These are phyloP conservation scores for Ascochyta lentis DNA, from an alignment of 2,329 filamentous ascomycete genomes.

Conservation along the genomic window DNA sequence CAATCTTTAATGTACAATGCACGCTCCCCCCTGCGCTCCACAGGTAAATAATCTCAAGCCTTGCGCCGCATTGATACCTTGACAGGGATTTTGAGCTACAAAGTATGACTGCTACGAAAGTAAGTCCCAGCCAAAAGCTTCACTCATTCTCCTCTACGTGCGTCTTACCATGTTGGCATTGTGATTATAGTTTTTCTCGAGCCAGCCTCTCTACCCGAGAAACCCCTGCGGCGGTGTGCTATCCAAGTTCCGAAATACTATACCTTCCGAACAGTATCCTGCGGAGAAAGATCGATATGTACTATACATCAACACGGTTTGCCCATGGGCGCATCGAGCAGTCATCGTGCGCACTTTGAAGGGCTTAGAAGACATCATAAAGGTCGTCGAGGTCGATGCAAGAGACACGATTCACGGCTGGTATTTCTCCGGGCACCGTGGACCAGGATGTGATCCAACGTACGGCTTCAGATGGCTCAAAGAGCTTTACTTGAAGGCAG, in stretches of 20 bases:
- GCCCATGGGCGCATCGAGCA: conserved; percentile 67
- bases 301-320: conserved; percentile 66
- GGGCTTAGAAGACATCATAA: conserved; percentile 57
- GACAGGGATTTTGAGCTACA: neutral
- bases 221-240: conserved; percentile 5
- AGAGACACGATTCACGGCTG: conserved; percentile 39
- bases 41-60: conserved; percentile 6
- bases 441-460: conserved; percentile 37
- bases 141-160: neutral
- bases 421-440: conserved; percentile 40
- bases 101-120: conserved; percentile 21
- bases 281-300: conserved; percentile 67
- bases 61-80: neutral
- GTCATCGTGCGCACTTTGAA: conserved; percentile 59
- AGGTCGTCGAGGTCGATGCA: conserved; percentile 54
- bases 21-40: neutral
- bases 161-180: neutral
- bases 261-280: conserved; percentile 64
- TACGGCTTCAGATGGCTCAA: conserved; percentile 52
- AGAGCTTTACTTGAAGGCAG: conserved; percentile 74
- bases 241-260: conserved; percentile 58
- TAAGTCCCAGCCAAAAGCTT: neutral
- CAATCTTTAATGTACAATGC: conserved; percentile 10
- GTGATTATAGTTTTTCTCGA: neutral
- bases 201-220: neutral